These are phyloP conservation scores for Warburgia ugandensis DNA, from an alignment of 164 flowering plant genomes.

Conservation along the genomic window DNA sequence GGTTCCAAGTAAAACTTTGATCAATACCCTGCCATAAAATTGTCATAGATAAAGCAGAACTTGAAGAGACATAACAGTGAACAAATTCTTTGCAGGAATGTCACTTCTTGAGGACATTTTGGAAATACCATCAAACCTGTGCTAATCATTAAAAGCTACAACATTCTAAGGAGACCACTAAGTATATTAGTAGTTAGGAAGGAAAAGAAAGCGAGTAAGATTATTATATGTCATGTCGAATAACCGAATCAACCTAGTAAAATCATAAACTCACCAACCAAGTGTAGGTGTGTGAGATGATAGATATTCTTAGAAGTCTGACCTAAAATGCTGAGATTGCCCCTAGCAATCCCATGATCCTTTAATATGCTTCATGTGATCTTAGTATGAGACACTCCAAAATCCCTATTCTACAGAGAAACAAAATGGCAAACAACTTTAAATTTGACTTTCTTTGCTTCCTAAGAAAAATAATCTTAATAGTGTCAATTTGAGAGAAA, in stretches of 20 bases:
- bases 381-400: no score
- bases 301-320: constrained; percentile 49
- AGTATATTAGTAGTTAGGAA: constrained; percentile 69
- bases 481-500: no score
- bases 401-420: no score
- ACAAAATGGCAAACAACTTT: no score
- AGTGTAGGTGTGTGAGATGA: constrained; percentile 53
- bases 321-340: constrained; percentile 71
- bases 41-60: no score
- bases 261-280: constrained; percentile 58
- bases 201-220: neutral
- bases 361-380: constrained; percentile 73
- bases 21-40: no score
- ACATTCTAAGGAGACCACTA: constrained; percentile 72
- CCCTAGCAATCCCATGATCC: constrained; percentile 56
- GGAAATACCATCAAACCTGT: constrained; percentile 32
- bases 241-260: neutral
- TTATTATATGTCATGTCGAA: neutral
- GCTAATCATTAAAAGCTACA: constrained; percentile 88
- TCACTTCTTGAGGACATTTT: constrained; percentile 69
- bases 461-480: no score
- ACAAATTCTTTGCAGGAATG: constrained; percentile 61
- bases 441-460: no score
- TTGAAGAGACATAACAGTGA: constrained; percentile 1
- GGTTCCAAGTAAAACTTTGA: neutral